Evolutionary conservation across 129 eudicot species (phyloP), one percentile per base, ranked within the genome.

Genomic region (Calendula officinalis): DNA sequence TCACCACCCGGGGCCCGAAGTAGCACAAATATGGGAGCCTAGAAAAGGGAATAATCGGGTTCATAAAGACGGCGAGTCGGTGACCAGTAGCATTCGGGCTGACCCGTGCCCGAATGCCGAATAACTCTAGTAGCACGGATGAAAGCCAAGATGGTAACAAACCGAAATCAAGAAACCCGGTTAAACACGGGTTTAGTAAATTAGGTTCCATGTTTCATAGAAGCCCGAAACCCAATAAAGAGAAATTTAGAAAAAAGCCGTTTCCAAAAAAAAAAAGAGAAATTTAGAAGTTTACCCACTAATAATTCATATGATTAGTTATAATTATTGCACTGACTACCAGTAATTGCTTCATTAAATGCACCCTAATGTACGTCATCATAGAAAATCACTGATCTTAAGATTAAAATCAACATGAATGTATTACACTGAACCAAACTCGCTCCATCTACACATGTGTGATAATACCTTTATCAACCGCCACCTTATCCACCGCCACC

Each of bases 21-120:
- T 86, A 35, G 55, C 91, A 27, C 87, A 79, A 75, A 78, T 84
- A 53, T 92, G 99, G 99, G 95, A 88, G 73, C 87, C 87, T 11
- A 79, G 95, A 67, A 88, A 88, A 65, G 92, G 89, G 48, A 88
- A 77, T 67, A 80, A 74, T 37, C 69, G 83, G 51, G 64, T 50
- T 45, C 32, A 15, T 5, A 80, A 76, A 45, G 50, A 44, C 13
- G 68, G 76, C 9, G 81, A 67, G 59, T 35, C 70, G 7, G 43
- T 64, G 34, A 77, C 71, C 9, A 46, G 84, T 60, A 54, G 64
- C 39, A 81, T 56, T 17, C 67, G 42, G 39, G 35, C 77, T n/a
- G 79, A 66, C 62, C 50, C 63, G 11, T 14, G 8, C 50, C 65
- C 22, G 22, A 72, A 70, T 33, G 95, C 65, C 22, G 22, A 72